Evolutionary conservation across 495 filamentous ascomycete species (phyloP).

Genomic region (Penicillium silybi): DNA sequence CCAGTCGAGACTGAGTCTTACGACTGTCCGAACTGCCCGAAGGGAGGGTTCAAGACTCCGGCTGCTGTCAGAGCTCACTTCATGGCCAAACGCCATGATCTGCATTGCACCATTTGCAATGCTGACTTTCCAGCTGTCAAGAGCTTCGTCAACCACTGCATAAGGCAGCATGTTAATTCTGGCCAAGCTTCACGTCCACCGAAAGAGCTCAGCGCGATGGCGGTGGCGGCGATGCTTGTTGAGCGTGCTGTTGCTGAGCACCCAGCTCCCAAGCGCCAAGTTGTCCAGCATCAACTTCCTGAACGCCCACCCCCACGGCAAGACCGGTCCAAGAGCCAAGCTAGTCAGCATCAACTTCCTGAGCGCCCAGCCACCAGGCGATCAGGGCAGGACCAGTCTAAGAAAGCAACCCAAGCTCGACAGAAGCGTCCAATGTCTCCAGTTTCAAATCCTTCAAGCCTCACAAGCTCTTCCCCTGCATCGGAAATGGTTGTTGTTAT

Average conservation of each 20-base stretch:
- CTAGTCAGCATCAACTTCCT: not conserved
- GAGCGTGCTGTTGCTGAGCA: too few relatives aligned
- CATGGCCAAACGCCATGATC: constrained; percentile 1
- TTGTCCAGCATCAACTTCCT: too few relatives aligned
- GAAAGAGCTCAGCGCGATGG: not conserved
- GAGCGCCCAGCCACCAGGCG: not conserved
- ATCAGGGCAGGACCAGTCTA: not conserved
- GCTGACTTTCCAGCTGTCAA: not conserved
- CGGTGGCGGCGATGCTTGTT: too few relatives aligned
- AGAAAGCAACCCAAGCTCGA: not conserved
- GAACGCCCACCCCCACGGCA: too few relatives aligned
- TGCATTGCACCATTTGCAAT: constrained; percentile 1
- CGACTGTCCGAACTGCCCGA: constrained; percentile 5
- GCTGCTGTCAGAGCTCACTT: constrained; percentile 7
- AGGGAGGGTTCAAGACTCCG: constrained; percentile 1
- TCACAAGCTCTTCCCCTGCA: not conserved
- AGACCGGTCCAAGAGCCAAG: not conserved
- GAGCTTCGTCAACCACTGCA: not conserved
- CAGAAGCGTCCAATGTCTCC: not conserved
- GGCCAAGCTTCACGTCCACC: not conserved
- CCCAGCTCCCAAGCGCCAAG: too few relatives aligned
- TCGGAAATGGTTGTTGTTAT: not conserved
- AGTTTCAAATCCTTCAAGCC: not conserved
- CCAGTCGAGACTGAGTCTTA: not conserved
- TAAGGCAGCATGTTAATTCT: not conserved